These are phyloP conservation scores for Rugosomyces carneus DNA, from an alignment of 1,284 basidiomycete species.

Conservation along the genomic window DNA sequence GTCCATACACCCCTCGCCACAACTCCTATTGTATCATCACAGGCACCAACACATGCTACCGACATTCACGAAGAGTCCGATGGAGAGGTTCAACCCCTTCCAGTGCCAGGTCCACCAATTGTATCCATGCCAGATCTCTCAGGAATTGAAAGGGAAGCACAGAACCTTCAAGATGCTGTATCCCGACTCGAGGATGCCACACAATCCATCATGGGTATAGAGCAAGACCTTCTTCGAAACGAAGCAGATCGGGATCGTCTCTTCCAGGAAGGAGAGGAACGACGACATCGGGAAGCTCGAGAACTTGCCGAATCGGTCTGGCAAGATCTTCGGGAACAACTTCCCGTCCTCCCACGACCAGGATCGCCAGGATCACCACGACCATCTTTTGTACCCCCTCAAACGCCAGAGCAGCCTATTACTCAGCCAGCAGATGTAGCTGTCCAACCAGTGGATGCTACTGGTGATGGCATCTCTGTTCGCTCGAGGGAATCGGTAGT, in stretches of 20 bases:
- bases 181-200: slow-evolving; percentile 39
- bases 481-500: slow-evolving; percentile 29
- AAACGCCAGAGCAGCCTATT: not conserved
- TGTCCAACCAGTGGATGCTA: not conserved
- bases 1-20: not conserved
- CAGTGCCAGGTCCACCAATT: slow-evolving; percentile 7
- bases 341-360: slow-evolving; percentile 29
- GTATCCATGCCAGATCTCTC: slow-evolving; percentile 32
- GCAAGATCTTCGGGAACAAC: slow-evolving; percentile 39
- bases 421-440: slow-evolving; percentile 5
- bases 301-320: slow-evolving; percentile 47
- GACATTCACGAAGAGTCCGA: not conserved
- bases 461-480: slow-evolving; percentile 20
- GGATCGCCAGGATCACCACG: slow-evolving; percentile 18
- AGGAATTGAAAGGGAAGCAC: slow-evolving; percentile 44
- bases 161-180: slow-evolving; percentile 50
- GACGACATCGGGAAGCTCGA: slow-evolving; percentile 47
- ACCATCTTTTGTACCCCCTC: no score
- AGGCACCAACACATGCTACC: not conserved
- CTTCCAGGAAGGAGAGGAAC: slow-evolving; percentile 53
- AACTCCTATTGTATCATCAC: not conserved
- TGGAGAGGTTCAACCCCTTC: slow-evolving; percentile 11
- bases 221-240: slow-evolving; percentile 52
- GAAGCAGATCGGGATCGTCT: slow-evolving; percentile 59
- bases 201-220: slow-evolving; percentile 46